Evolutionary conservation across 176 grass and related monocot genomes (phyloP), one percentile per base, ranked within the genome.

Genomic region (Puya raimondii): DNA sequence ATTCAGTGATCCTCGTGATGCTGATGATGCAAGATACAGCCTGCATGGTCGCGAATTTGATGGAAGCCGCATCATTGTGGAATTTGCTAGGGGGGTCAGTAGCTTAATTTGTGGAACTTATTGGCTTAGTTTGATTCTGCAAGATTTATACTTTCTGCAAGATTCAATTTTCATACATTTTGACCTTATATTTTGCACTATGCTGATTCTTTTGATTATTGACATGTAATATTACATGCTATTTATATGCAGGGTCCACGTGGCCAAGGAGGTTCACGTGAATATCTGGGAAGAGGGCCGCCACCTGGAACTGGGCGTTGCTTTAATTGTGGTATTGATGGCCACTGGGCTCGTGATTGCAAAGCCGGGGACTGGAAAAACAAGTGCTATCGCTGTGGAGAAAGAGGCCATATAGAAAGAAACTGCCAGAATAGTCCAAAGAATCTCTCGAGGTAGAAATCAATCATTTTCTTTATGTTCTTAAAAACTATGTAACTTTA

Each of bases 331-430:
- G 94, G 94, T 21, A 88, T 99, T 76, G 94, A 99, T 77, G 94
- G 94, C 15, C 94, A 99, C 63, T 99, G 94, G 94, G 94, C 94
- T 49, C 86, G 89, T 13, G 94, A 99, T 65, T 99, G 94, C 80
- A 90, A 93, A 47, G 87, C 94, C 73, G 94, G 94, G 81, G 94
- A 99, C 63, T 99, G 94, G 94, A 99, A 99, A 74, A 99, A 99
- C 74, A 99, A 90, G 77, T 99, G 94, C 67, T 99, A 99, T 72
- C 94, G 94, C 0, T 99, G 89, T 78, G 94, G 94, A 12, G 94
- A 99, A 61, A 84, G 94, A 69, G 94, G 94, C 2, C 94, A 99
- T 63, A 90, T 99, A 61, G 94, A 99, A 88, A 90, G 89, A 64
- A 93, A 99, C 61, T 99, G 94, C 61, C 94, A 99, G 77, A 99